These are phyloP conservation scores for Auricularia sp. DNA, from an alignment of 768 basidiomycete genomes.

Conservation along the genomic window DNA sequence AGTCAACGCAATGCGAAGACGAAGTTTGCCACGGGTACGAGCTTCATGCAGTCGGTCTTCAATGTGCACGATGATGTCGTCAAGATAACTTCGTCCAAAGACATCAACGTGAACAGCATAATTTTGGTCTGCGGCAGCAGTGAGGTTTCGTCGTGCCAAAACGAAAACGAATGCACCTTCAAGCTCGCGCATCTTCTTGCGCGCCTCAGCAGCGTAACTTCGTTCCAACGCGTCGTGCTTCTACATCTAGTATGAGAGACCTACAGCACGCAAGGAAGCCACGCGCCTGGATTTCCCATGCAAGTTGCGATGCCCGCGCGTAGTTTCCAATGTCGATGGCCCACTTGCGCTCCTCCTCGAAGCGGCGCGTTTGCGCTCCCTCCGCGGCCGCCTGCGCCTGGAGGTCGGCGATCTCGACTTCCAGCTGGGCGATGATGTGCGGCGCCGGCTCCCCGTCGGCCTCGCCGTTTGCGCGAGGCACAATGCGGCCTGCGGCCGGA, in stretches of 20 bases:
- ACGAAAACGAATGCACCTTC: background rate
- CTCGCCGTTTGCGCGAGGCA: background rate
- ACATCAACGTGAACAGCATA: conserved; percentile 1
- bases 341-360: conserved; percentile 84
- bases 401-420: conserved; percentile 53
- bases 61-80: background rate
- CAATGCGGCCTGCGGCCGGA: background rate
- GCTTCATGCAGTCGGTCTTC: background rate
- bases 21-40: background rate
- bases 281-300: conserved; percentile 60
- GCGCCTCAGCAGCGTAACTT: background rate
- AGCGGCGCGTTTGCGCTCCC: conserved; percentile 71
- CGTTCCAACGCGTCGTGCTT: background rate
- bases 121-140: background rate
- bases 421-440: background rate
- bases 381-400: conserved; percentile 71
- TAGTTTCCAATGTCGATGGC: conserved; percentile 68
- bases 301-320: conserved; percentile 67
- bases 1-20: background rate
- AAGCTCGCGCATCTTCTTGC: conserved; percentile 1
- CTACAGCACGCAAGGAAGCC: background rate
- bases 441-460: background rate
- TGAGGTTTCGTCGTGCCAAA: background rate
- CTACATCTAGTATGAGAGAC: background rate
- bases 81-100: background rate